Evolutionary conservation across 2,329 filamentous ascomycete species (phyloP), one percentile per base, ranked within the genome.

Genomic region (Nannizzia gypsea): DNA sequence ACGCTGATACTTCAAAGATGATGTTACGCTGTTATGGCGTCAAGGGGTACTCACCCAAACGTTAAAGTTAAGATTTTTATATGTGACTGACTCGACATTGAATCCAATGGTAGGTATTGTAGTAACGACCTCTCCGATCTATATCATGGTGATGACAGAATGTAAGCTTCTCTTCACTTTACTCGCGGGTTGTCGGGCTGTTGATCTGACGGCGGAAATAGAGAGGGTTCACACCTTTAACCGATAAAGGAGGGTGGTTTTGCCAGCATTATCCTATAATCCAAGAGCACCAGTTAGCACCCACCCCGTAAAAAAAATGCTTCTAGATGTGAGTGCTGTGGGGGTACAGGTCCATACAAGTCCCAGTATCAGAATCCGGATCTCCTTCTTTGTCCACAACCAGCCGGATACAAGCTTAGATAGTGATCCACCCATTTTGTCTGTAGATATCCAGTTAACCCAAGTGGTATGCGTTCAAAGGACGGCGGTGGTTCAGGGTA

Each of bases 61-160:
- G 71, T 97, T 97, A 74, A 99, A 95, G 75, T 96, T 96, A 63
- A 99, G 82, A 73, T 96, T 97, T 75, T 92, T 92, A 81, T 99
- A 99, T 68, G 90, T 93, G 65, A 99, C 93, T 22, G 90, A 96
- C 77, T 99, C 93, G 68, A 99, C 93, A 74, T 99, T 99, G 81
- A 99, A 99, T 63, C 93, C 93, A 74, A 99, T 97, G 59, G 93
- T 99, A 20, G 93, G 93, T 81, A 97, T 97, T 69, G 93, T 99
- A 63, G 93, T 97, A 66, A 99, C 93, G 50, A 99, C 93, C 74
- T 99, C 93, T 72, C 93, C 93, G 71, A 99, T 95, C 90, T 96
- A 72, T 63, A 62, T 24, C 31, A 48, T 8, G 56, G 28, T 11
- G 20, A 34, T 31, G 9, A 54, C 13, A 54, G 38, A 24, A 22